Evolutionary conservation across 192 early-diverging fungal species (phyloP).

Genomic region (Allomyces arbusculus): DNA sequence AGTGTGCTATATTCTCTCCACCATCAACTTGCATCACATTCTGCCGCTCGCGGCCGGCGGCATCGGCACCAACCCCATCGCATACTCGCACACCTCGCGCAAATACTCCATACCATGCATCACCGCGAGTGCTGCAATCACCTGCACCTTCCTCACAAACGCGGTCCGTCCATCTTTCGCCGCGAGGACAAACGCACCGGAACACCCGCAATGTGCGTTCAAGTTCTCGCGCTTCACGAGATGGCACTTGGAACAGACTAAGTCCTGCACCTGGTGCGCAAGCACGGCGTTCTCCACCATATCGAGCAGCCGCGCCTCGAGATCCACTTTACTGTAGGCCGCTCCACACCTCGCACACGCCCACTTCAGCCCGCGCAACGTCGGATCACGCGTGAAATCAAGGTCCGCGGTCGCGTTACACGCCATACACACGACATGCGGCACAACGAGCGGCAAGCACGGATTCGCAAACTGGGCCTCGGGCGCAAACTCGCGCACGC

Average conservation of each 20-base stretch:
- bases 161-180: slow-evolving; percentile 17
- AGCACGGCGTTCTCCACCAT: slow-evolving; percentile 41
- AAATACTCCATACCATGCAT: slow-evolving; percentile 34
- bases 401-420: slow-evolving; percentile 72
- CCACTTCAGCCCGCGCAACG: slow-evolving; percentile 28
- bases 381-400: slow-evolving; percentile 72
- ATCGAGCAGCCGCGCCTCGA: slow-evolving; percentile 68
- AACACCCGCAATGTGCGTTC: slow-evolving; percentile 48
- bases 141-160: slow-evolving; percentile 29
- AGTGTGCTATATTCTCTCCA: no score
- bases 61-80: neutral
- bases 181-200: slow-evolving; percentile 29
- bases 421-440: slow-evolving; percentile 66
- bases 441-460: slow-evolving; percentile 53
- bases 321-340: slow-evolving; percentile 52
- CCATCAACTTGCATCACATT: neutral
- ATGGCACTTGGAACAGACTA: slow-evolving; percentile 60
- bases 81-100: slow-evolving; percentile 35
- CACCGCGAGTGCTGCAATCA: slow-evolving; percentile 40
- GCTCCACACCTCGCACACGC: slow-evolving; percentile 51
- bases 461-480: slow-evolving; percentile 65
- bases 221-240: slow-evolving; percentile 63
- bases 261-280: slow-evolving; percentile 75
- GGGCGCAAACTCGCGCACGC: slow-evolving; percentile 58
- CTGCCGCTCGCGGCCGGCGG: slow-evolving; percentile 2